phyloP scores from a whole-genome alignment of 176 grass and related monocot species.

The Secale cereale region DNA sequence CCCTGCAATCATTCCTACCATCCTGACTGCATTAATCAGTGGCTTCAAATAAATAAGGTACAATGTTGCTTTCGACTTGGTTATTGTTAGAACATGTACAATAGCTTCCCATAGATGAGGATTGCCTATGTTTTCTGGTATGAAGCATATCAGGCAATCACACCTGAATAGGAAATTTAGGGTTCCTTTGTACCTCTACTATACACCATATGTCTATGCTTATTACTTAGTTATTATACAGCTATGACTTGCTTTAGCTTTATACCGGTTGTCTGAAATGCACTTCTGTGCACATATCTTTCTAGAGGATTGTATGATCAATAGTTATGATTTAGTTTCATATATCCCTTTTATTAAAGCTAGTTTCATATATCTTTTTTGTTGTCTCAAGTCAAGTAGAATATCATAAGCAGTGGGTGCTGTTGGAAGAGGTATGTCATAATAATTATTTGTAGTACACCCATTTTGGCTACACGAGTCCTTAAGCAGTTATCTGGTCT shows the following conservation, averaged over 20 bases:
- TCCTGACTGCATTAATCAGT: constrained; percentile 90
- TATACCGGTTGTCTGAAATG: background rate
- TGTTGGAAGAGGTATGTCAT: background rate
- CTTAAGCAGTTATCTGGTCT: background rate
- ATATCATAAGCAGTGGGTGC: background rate
- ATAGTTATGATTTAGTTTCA: background rate
- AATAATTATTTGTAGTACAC: background rate
- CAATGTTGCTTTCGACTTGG: background rate
- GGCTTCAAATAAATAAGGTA: constrained; percentile 99
- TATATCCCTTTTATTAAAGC: background rate
- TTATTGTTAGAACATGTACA: background rate
- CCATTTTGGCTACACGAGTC: constrained; percentile 3
- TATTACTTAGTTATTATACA: background rate
- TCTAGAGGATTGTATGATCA: background rate
- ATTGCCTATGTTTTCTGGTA: background rate
- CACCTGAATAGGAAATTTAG: background rate
- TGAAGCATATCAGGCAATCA: background rate
- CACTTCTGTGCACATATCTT: background rate
- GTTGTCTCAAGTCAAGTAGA: background rate
- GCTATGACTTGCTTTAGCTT: background rate
- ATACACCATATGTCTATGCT: background rate
- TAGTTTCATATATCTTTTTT: background rate
- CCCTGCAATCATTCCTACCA: constrained; percentile 91
- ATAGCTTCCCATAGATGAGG: background rate
- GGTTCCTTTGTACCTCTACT: background rate